Base-by-base conservation (phyloP, 1,139 yeast species). In the Citeromyces siamensis region DNA sequence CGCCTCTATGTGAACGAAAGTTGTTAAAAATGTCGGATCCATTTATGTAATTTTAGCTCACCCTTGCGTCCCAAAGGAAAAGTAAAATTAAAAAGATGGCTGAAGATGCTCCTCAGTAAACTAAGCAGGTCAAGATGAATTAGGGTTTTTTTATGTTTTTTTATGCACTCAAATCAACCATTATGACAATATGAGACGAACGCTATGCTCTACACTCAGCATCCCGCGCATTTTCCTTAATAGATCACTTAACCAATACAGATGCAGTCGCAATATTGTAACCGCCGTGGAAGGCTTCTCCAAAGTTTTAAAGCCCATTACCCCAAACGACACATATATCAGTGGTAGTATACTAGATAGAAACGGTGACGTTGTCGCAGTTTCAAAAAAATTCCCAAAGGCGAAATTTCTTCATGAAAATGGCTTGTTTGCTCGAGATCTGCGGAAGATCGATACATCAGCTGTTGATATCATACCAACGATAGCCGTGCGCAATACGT, bases 381-480 rank as follows among this genome's bases (percentile, higher is more conserved):
- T 76, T 1, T 74, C 83, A 0, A 58, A 66, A 39, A 73, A 71
- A 44, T 68, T 74, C 46, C 80, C 76, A 37, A 75, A 64, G 53
- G 73, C 66, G 60, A 63, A 53, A 58, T 78, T 62, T 44, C 55
- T 77, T 14, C 65, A 71, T 40, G 71, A 74, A 41, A 76, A 79
- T 50, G 69, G 72, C 32, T 50, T 80, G 20, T 79, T 69, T 42
- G 88, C 94, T 2, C 56, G 94, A 60, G 94, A 82, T 54, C 59
- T 82, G 43, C 58, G 94, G 20, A 81, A 79, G 49, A 75, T 81
- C 38, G 90, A 81, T 52, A 69, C 81, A 19, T 72, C 83, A 1
- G 62, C 71, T 26, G 66, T 73, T 33, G 83, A 76, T 46, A 77
- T 80, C 27, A 83, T 78, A 0, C 93, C 94, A 0, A 72, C 74